phyloP scores from a whole-genome alignment of 2,329 filamentous ascomycete species.

The Verticillium tricorpus region DNA sequence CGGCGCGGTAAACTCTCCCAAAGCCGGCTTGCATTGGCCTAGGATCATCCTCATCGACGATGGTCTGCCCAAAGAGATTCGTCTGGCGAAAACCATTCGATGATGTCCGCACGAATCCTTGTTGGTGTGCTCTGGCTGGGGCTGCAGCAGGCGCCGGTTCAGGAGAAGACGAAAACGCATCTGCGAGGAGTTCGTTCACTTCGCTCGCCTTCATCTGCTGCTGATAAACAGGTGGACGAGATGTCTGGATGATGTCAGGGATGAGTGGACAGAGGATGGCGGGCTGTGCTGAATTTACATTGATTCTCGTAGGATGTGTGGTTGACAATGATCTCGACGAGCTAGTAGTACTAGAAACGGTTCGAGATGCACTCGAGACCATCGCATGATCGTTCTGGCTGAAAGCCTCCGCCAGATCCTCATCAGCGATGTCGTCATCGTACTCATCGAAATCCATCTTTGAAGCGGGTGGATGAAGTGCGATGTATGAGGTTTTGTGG shows the following conservation, averaged over 20 bases:
- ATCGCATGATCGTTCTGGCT: conserved; percentile 34
- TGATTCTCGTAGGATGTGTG: background rate
- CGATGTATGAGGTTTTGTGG: background rate
- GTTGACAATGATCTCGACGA: background rate
- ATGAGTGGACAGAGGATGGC: too few species aligned
- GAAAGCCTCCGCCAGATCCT: conserved; percentile 58
- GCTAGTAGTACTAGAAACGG: background rate
- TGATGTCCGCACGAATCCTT: conserved; percentile 27
- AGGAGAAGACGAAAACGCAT: conserved; percentile 65
- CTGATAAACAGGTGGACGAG: background rate
- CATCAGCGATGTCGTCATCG: conserved; percentile 60
- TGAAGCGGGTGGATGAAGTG: background rate
- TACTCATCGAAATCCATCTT: conserved; percentile 57
- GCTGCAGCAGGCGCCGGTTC: conserved; percentile 20
- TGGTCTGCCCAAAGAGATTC: conserved; percentile 45
- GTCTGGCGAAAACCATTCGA: conserved; percentile 46
- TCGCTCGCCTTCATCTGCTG: conserved; percentile 21
- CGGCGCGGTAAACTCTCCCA: conserved; percentile 44
- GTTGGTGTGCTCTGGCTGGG: conserved; percentile 9
- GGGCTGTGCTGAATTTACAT: background rate
- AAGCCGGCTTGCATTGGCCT: conserved; percentile 21
- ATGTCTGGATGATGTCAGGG: background rate
- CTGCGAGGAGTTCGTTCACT: conserved; percentile 53
- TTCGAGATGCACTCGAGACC: background rate
- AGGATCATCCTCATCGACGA: conserved; percentile 20